Evolutionary conservation across 2,329 filamentous ascomycete species (phyloP).

Genomic region (Claviceps capensis): DNA sequence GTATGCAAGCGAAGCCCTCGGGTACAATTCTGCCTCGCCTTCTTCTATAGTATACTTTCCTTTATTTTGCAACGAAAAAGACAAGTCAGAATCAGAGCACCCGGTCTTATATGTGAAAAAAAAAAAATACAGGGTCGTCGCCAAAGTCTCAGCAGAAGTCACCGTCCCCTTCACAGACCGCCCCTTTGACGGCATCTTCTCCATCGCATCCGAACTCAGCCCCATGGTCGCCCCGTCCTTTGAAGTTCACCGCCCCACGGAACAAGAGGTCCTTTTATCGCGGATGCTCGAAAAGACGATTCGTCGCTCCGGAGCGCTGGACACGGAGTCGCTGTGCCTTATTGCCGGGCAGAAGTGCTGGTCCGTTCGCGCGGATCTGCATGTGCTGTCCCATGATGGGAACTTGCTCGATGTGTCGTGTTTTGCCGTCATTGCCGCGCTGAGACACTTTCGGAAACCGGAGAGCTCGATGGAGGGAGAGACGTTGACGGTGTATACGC

Average conservation of each 20-base stretch:
- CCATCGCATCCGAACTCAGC: slow-evolving; percentile 78
- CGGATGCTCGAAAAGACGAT: slow-evolving; percentile 88
- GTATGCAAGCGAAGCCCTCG: neutral
- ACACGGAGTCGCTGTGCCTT: slow-evolving; percentile 92
- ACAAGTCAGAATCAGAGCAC: no score
- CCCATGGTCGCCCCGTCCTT: slow-evolving; percentile 87
- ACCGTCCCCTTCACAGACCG: slow-evolving; percentile 74
- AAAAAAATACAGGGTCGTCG: slow-evolving; percentile 49
- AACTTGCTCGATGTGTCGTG: slow-evolving; percentile 79
- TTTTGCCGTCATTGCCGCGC: slow-evolving; percentile 71
- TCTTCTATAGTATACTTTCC: no score
- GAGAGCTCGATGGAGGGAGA: slow-evolving; percentile 81
- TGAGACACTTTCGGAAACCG: slow-evolving; percentile 83
- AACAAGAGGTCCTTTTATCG: slow-evolving; percentile 74
- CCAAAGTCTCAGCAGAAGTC: slow-evolving; percentile 78
- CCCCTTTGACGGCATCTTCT: slow-evolving; percentile 91
- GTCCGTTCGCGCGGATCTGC: slow-evolving; percentile 79
- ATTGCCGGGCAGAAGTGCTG: slow-evolving; percentile 85
- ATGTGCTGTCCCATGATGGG: slow-evolving; percentile 83
- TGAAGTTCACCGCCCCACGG: slow-evolving; percentile 70
- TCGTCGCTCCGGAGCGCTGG: slow-evolving; percentile 78
- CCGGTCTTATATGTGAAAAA: neutral
- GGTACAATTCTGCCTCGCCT: no score
- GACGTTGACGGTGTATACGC: slow-evolving; percentile 68
- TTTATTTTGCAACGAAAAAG: neutral